Conservation (phyloP, 2,329 filamentous ascomycete genomes). For the Botrytis fabae region DNA sequence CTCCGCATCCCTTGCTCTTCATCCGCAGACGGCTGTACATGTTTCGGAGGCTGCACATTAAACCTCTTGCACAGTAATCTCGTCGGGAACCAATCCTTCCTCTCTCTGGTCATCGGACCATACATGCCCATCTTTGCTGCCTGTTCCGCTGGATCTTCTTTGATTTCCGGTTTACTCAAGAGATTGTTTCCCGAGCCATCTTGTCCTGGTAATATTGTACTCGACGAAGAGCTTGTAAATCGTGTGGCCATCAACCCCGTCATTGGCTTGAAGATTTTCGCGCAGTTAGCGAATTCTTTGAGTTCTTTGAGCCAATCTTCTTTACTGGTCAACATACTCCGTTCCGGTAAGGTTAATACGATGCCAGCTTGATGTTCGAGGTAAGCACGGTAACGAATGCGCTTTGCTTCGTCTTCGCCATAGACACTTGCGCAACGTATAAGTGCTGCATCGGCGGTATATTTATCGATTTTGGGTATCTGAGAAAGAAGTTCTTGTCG, state of each 20-base stretch:
- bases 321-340: slow-evolving; percentile 46
- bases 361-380: slow-evolving; percentile 74
- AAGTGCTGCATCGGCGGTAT: slow-evolving; percentile 67
- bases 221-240: slow-evolving; percentile 70
- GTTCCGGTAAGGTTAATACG: slow-evolving; percentile 57
- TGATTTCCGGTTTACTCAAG: slow-evolving; percentile 52
- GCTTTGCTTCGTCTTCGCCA: slow-evolving; percentile 75
- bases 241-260: slow-evolving; percentile 89
- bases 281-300: slow-evolving; percentile 68
- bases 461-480: slow-evolving; percentile 65
- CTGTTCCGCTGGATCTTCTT: slow-evolving; percentile 77
- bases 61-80: slow-evolving; percentile 92
- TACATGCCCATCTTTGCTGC: slow-evolving; percentile 93
- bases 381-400: slow-evolving; percentile 77
- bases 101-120: slow-evolving; percentile 77
- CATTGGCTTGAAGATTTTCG: slow-evolving; percentile 85
- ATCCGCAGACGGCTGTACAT: slow-evolving; percentile 54
- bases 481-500: slow-evolving; percentile 58
- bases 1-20: slow-evolving; percentile 33
- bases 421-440: slow-evolving; percentile 70
- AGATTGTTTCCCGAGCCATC: slow-evolving; percentile 43
- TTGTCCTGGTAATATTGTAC: slow-evolving; percentile 37
- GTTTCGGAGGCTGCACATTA: slow-evolving; percentile 74
- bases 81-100: slow-evolving; percentile 73
- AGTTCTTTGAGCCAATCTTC: slow-evolving; percentile 82